Percentiles rank a stretch among this genome's conserved stretches.
phyloP scores from a whole-genome alignment of 306 rosid species.

The Gastrolobium bilobum region DNA sequence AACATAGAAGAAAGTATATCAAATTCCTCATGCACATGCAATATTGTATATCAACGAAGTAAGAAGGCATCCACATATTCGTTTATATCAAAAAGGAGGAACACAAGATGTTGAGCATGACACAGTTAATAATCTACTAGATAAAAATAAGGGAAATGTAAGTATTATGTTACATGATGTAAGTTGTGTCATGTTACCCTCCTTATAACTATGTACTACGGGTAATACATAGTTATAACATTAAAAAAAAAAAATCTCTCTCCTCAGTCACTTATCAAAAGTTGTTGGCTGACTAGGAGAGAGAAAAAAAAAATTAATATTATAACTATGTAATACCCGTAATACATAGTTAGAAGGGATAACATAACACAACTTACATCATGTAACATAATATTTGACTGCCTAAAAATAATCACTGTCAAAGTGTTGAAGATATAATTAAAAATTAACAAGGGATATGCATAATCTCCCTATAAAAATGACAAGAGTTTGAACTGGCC shows the following conservation, averaged over 20 bases:
- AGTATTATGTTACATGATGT: too few species aligned
- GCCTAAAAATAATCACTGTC: not conserved
- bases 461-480: not conserved
- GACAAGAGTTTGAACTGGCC: not conserved
- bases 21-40: constrained; percentile 7
- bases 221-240: too few species aligned
- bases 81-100: constrained; percentile 8
- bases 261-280: too few species aligned
- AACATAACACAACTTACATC: too few species aligned
- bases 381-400: too few species aligned
- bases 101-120: not conserved
- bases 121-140: not conserved
- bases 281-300: too few species aligned
- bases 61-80: constrained; percentile 30
- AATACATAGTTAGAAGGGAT: too few species aligned
- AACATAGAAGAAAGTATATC: not conserved
- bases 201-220: too few species aligned
- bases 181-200: too few species aligned
- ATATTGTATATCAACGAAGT: constrained; percentile 25
- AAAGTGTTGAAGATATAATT: not conserved
- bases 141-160: not conserved
- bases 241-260: too few species aligned
- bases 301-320: too few species aligned
- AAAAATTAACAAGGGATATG: not conserved
- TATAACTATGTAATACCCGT: too few species aligned